phyloP scores from a whole-genome alignment of 305 asterid genomes.

The Fraxinus floribunda region DNA sequence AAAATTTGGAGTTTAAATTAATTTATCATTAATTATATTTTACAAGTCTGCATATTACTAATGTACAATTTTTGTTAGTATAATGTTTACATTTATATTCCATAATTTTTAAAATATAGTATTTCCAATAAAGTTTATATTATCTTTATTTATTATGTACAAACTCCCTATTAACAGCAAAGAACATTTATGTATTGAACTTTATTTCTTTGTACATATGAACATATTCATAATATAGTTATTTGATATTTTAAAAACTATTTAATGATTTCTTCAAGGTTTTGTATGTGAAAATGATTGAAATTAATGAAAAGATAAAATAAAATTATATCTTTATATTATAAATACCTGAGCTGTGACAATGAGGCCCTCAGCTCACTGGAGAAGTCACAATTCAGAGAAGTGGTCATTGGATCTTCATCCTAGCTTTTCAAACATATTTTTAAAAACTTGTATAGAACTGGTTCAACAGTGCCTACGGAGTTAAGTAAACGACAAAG shows the following conservation, averaged over 20 bases:
- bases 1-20: too few species aligned
- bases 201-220: neutral
- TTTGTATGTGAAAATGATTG: neutral
- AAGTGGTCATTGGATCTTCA: neutral
- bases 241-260: neutral
- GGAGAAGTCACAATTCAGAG: neutral
- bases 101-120: neutral
- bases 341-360: neutral
- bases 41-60: too few species aligned
- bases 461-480: neutral
- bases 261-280: neutral
- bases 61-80: neutral
- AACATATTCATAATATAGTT: neutral
- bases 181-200: neutral
- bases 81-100: neutral
- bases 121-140: neutral
- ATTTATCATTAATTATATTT: too few species aligned
- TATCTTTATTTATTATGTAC: neutral
- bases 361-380: neutral
- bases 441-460: neutral
- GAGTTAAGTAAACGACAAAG: neutral
- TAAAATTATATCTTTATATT: neutral
- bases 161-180: neutral
- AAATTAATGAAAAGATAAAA: neutral
- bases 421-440: neutral